A percentile compares a stretch with the other conserved stretches of the same genome.
These are phyloP conservation scores for Eutrema japonicum DNA, from an alignment of 345 rosid genomes.

Conservation along the genomic window DNA sequence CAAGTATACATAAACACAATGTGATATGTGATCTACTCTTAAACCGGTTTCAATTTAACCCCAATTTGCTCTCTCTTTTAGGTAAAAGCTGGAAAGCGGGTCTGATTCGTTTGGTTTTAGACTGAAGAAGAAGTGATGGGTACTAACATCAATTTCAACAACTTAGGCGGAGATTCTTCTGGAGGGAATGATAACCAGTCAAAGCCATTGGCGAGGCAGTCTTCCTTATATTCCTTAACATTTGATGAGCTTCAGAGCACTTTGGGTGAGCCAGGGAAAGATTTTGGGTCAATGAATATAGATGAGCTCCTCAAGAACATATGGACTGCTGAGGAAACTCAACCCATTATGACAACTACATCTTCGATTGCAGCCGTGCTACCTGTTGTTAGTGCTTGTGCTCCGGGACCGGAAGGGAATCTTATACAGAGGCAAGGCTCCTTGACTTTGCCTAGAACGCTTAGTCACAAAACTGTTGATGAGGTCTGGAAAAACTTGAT, in stretches of 20 bases:
- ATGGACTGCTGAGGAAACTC: slow-evolving; percentile 86
- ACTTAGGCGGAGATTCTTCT: slow-evolving; percentile 46
- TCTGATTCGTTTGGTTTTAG: not conserved
- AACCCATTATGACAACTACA: slow-evolving; percentile 46
- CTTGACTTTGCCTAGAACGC: slow-evolving; percentile 78
- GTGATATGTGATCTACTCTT: slow-evolving; percentile 13
- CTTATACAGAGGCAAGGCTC: slow-evolving; percentile 89
- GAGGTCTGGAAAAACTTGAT: slow-evolving; percentile 81
- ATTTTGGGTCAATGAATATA: slow-evolving; percentile 97
- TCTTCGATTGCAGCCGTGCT: slow-evolving; percentile 37
- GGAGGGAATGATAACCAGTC: slow-evolving; percentile 47
- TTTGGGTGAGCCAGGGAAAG: slow-evolving; percentile 72
- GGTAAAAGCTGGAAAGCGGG: slow-evolving; percentile 18
- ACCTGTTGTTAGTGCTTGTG: slow-evolving; percentile 43
- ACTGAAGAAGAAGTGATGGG: slow-evolving; percentile 50
- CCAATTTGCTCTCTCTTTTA: slow-evolving; percentile 3
- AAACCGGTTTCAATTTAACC: not conserved
- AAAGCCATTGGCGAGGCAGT: slow-evolving; percentile 58
- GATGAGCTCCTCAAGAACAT: slow-evolving; percentile 91
- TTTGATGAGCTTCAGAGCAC: slow-evolving; percentile 88
- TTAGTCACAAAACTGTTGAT: slow-evolving; percentile 92
- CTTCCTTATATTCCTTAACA: slow-evolving; percentile 81
- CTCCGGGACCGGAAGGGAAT: slow-evolving; percentile 36
- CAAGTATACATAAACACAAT: not conserved
- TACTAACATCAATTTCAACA: slow-evolving; percentile 65